Base-by-base conservation (phyloP, 163 green algal species). In the Picocystis sp. region DNA sequence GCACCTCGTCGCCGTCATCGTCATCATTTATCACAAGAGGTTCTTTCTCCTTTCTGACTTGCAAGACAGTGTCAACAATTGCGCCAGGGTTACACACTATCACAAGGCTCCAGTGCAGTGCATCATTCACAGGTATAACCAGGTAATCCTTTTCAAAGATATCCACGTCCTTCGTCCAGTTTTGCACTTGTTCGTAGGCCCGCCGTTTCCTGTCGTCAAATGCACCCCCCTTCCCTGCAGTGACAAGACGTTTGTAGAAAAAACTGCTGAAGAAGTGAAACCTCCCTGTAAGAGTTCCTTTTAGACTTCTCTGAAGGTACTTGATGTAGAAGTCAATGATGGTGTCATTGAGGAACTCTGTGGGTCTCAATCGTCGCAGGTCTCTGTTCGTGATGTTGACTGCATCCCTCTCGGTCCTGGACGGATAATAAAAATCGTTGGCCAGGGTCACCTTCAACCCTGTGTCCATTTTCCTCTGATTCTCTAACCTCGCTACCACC, bases 281-380 rank as follows among this genome's bases (percentile, higher is more conserved):
- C 29, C 29, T 38, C 5, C 29, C 29, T 38, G 3, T 5, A 5
- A 13, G 13, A 8, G 19, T 19, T 34, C 13, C 47, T 34, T 54
- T 23, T 11, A 45, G 13, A 35, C 13, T 35, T 14, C 8, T 38
- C 29, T 38, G 29, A 5, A 38, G 29, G 29, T 38, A 67, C 56
- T 60, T 67, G 34, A 69, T 73, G 57, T 71, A 66, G 17, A 66
- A 66, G 44, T 66, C 58, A 24, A 66, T 66, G 43, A 66, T 64
- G 2, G 59, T 66, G 60, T 66, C 59, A 44, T 66, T 66, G 9
- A 67, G 63, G n/a, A 47, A 67, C 25, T 71, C 21, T 11, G 34
- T 24, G 5, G 59, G 59, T 23, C 15, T 38, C 24, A 67, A 19
- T 17, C 59, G 29, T 11, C 41, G 43, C 23, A 67, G 19, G 25